Conservation (phyloP, 1,284 basidiomycete genomes). For the Thelephora terrestris region DNA sequence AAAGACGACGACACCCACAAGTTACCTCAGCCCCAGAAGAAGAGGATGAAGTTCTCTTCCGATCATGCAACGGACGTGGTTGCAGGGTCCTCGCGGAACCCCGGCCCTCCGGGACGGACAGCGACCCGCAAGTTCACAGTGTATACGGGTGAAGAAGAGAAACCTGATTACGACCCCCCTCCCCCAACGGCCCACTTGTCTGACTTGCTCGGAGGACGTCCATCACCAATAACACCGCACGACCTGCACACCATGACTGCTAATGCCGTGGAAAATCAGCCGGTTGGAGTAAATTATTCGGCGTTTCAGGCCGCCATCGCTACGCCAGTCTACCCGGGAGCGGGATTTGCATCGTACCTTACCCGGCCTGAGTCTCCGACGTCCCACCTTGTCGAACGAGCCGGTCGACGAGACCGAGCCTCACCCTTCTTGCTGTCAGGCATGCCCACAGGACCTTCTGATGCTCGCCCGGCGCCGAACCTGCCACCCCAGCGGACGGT, state of each 20-base stretch:
- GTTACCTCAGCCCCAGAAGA: constrained; percentile 37
- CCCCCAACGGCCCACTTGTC: constrained; percentile 33
- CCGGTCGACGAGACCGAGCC: constrained; percentile 16
- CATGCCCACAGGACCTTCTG: too few species aligned
- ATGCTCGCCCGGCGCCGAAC: background rate
- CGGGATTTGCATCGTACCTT: constrained; percentile 32
- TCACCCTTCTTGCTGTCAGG: background rate
- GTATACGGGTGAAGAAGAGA: constrained; percentile 24
- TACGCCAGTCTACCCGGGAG: constrained; percentile 34
- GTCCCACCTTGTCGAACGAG: constrained; percentile 30
- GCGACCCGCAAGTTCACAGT: constrained; percentile 15
- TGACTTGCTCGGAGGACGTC: constrained; percentile 35
- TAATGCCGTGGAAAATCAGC: constrained; percentile 41
- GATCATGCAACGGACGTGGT: constrained; percentile 3
- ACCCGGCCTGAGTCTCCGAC: constrained; percentile 58
- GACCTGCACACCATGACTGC: constrained; percentile 31
- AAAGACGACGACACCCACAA: constrained; percentile 28
- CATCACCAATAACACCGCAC: constrained; percentile 17
- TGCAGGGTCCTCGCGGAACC: constrained; percentile 2
- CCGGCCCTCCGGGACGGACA: constrained; percentile 6
- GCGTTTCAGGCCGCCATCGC: constrained; percentile 36
- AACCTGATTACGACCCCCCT: constrained; percentile 16
- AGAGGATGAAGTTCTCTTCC: constrained; percentile 33
- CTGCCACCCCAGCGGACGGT: background rate
- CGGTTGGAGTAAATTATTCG: constrained; percentile 35